These are phyloP conservation scores for Discostella stelligeroides DNA, from an alignment of 108 stramenopile species.

Conservation along the genomic window DNA sequence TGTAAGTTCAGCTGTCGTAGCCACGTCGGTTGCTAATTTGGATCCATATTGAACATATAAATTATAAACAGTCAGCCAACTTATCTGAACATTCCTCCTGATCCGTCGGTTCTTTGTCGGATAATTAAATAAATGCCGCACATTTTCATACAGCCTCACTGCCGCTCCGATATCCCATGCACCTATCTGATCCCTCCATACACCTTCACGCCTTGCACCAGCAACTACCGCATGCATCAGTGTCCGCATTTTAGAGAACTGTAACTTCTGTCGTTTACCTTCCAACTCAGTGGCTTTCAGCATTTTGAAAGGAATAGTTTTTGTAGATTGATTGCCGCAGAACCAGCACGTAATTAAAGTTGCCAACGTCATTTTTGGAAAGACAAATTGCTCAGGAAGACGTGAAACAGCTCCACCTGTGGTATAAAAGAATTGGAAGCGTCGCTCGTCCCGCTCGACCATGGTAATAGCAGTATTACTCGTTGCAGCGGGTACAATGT, in stretches of 20 bases:
- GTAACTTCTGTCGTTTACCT: not conserved
- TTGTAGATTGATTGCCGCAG: constrained; percentile 1
- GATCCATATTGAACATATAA: not conserved
- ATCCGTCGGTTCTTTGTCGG: not conserved
- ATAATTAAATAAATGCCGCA: not conserved
- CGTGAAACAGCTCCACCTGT: not conserved
- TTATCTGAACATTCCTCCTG: not conserved
- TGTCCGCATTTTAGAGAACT: not conserved
- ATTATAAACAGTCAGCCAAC: not conserved
- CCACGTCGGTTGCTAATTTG: too few relatives aligned
- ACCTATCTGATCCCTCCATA: not conserved
- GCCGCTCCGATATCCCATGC: not conserved
- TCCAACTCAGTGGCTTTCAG: not conserved
- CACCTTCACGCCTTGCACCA: not conserved
- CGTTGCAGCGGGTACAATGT: not conserved
- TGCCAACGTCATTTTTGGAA: constrained; percentile 9
- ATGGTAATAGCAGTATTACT: not conserved
- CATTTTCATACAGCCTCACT: not conserved
- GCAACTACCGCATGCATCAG: not conserved
- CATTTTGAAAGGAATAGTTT: not conserved
- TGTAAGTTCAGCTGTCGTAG: too few relatives aligned
- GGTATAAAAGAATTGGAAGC: constrained; percentile 1
- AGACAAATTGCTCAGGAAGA: constrained; percentile 1
- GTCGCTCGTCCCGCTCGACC: not conserved
- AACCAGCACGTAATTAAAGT: constrained; percentile 5